Base-by-base conservation (phyloP, 192 early-diverging fungal species). In the Coemansia sp. region DNA sequence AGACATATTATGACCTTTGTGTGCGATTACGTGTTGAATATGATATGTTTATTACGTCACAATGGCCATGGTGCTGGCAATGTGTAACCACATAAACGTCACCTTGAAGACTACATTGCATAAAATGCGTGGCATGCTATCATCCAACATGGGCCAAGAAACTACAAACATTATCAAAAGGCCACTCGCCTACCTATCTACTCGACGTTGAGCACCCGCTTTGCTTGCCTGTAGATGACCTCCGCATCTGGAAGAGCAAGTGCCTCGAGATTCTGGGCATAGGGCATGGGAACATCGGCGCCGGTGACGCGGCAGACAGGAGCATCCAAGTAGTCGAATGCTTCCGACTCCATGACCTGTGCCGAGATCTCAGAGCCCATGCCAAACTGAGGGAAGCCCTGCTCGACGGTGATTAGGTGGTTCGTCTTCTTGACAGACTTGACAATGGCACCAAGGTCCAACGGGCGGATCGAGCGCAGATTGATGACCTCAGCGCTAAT, bases 201-300 rank as follows among this genome's bases (percentile, higher is more conserved):
- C 71, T 82, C 74, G 36, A 82, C 56, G 63, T 78, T 78, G 36
- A 83, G 76, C 45, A 83, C 76, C 63, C 91, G 89, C 87, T 86
- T 84, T 65, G 89, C 88, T 61, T 91, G 88, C 72, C 91, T 91
- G 71, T 88, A 88, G 71, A 99, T 94, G 73, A 89, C 86, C 71
- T 92, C 87, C 37, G 88, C 83, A 63, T 89, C 88, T 55, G 97
- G 97, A 76, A 96, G 90, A 57, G 92, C 84, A 47, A 92, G 88
- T n/a, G 69, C 74, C 84, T 99, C 97, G 62, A 99, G 88, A 90
- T 97, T 98, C 71, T 85, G 80, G 51, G 97, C 95, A 76, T 98
- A 99, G 58, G 97, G 95, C 79, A 94, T 99, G 54, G 97, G 97
- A 63, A 97, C 88, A 83, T 99, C 97, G 69, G 97, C 97, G 80